phyloP scores from a whole-genome alignment of 1,139 yeast genomes.

The Yamadazyma sp. region DNA sequence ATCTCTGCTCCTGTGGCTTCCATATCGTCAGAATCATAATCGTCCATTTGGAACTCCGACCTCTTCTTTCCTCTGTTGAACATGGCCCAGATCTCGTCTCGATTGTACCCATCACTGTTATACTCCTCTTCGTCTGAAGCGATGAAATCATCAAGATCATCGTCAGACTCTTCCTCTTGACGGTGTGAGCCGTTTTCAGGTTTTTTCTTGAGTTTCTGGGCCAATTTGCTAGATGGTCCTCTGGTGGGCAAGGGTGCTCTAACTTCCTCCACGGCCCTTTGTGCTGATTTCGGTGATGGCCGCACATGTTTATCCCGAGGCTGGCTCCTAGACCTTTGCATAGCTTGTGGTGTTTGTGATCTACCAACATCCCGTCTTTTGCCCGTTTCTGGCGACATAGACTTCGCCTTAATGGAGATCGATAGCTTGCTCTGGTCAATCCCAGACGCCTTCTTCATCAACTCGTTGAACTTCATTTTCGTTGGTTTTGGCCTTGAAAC shows the following conservation, averaged over 20 bases:
- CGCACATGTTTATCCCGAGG: no score
- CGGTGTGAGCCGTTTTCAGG: conserved; percentile 3
- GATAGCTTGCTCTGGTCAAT: conserved; percentile 46
- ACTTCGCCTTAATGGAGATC: conserved; percentile 33
- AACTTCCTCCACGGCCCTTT: neutral
- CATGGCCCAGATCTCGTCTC: conserved; percentile 88
- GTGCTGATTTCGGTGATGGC: neutral
- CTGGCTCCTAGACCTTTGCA: no score
- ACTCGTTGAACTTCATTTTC: conserved; percentile 61
- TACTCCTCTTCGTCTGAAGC: conserved; percentile 56
- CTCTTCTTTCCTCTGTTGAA: conserved; percentile 66
- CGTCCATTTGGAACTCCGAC: conserved; percentile 49
- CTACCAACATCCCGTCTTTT: no score
- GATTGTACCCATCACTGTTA: conserved; percentile 52
- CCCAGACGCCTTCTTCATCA: conserved; percentile 70
- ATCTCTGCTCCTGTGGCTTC: conserved; percentile 92
- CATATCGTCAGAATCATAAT: conserved; percentile 74
- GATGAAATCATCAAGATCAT: conserved; percentile 51
- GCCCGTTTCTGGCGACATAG: conserved; percentile 34
- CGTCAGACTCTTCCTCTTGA: conserved; percentile 20
- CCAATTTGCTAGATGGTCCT: conserved; percentile 20
- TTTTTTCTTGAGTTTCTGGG: conserved; percentile 24
- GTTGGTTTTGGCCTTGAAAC: conserved; percentile 23
- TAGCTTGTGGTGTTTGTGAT: no score
- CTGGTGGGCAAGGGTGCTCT: conserved; percentile 28